A percentile compares a stretch with the other conserved stretches of the same genome.
These are phyloP conservation scores for Zygoascus meyerae DNA, from an alignment of 1,139 yeast species.

Conservation along the genomic window DNA sequence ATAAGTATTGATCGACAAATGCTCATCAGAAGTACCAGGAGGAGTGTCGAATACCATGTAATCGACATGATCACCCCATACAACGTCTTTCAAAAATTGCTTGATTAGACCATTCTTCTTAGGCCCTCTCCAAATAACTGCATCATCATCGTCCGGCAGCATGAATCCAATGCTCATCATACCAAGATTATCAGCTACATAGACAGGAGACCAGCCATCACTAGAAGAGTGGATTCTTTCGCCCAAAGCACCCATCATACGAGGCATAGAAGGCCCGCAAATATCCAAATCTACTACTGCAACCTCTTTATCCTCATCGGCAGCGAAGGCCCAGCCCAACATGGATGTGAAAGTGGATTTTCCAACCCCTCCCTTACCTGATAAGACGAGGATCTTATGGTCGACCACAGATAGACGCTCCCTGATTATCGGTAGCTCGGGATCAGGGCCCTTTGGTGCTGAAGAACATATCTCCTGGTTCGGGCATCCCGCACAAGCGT, in stretches of 20 bases:
- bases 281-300: conserved; percentile 98
- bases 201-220: conserved; percentile 95
- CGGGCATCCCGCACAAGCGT: conserved; percentile 93
- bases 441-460: conserved; percentile 92
- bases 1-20: conserved; percentile 79
- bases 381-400: conserved; percentile 79
- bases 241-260: conserved; percentile 88
- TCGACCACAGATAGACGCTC: conserved; percentile 60
- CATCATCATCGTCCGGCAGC: conserved; percentile 91
- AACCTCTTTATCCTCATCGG: conserved; percentile 77
- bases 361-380: conserved; percentile 99
- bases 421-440: conserved; percentile 77
- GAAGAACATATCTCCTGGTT: conserved; percentile 86
- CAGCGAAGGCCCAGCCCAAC: conserved; percentile 93
- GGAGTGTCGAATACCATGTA: conserved; percentile 93
- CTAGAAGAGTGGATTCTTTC: conserved; percentile 85
- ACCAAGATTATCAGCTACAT: conserved; percentile 90
- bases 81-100: conserved; percentile 89
- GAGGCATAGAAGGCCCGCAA: conserved; percentile 95
- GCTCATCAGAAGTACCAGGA: conserved; percentile 98
- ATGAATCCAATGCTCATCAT: conserved; percentile 94
- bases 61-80: conserved; percentile 85
- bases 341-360: conserved; percentile 92
- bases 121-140: conserved; percentile 95
- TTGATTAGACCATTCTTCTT: conserved; percentile 91